Percentiles rank a stretch among this genome's conserved stretches.
Conservation (phyloP, 352 stramenopile genomes). For the Phytophthora macrochlamydospora region DNA sequence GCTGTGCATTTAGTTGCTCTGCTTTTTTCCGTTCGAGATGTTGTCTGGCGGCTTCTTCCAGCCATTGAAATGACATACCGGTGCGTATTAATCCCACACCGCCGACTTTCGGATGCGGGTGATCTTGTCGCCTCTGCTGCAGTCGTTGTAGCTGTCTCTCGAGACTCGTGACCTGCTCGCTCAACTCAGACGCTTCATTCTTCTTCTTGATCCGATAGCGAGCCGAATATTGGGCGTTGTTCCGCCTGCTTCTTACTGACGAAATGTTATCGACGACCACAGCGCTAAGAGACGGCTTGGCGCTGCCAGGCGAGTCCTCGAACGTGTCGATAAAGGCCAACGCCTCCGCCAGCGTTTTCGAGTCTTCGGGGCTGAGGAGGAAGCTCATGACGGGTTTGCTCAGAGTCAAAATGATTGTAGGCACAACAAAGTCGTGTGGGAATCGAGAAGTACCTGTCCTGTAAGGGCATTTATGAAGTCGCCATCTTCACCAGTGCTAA, state of each 20-base stretch:
- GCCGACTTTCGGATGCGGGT: too few relatives aligned
- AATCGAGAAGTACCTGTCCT: too few relatives aligned
- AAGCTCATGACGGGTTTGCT: slow-evolving; percentile 15
- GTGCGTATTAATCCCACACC: not conserved
- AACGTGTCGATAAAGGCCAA: slow-evolving; percentile 35
- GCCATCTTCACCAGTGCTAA: too few relatives aligned
- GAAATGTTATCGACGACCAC: slow-evolving; percentile 3
- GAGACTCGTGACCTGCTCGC: slow-evolving; percentile 18
- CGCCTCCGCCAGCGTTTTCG: slow-evolving; percentile 25
- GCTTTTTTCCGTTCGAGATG: slow-evolving; percentile 18
- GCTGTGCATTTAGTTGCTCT: slow-evolving; percentile 19
- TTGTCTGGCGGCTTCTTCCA: slow-evolving; percentile 17
- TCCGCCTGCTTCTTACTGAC: slow-evolving; percentile 19
- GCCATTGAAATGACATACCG: slow-evolving; percentile 6
- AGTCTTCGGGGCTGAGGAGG: slow-evolving; percentile 10
- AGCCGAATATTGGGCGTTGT: slow-evolving; percentile 24
- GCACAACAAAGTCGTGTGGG: too few relatives aligned
- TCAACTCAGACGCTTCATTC: slow-evolving; percentile 22
- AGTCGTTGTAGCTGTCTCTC: slow-evolving; percentile 27
- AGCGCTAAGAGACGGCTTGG: not conserved
- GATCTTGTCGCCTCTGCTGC: not conserved
- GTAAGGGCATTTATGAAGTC: too few relatives aligned
- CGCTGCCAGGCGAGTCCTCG: not conserved
- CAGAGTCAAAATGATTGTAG: not conserved
- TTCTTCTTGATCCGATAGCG: slow-evolving; percentile 31